phyloP scores from a whole-genome alignment of 768 basidiomycete genomes.

The Hericium coralloides region DNA sequence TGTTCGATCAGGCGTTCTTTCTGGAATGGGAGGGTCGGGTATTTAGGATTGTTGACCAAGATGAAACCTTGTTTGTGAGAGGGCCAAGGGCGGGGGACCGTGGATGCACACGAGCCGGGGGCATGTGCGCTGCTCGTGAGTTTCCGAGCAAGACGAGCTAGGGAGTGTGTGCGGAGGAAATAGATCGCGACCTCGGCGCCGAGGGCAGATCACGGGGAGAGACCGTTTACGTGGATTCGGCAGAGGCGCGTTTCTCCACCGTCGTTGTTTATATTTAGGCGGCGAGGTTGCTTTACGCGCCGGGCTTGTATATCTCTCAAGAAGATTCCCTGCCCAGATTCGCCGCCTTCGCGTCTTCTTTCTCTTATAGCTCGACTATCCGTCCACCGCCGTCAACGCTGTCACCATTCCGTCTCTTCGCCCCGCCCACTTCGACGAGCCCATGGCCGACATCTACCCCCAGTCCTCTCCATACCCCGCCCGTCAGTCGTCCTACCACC shows the following conservation, averaged over 20 bases:
- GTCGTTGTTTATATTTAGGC: slow-evolving; percentile 9
- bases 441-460: slow-evolving; percentile 18
- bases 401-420: slow-evolving; percentile 29
- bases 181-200: slow-evolving; percentile 29
- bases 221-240: slow-evolving; percentile 10
- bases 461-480: slow-evolving; percentile 9
- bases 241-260: slow-evolving; percentile 30
- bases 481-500: slow-evolving; percentile 5
- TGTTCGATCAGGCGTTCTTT: slow-evolving; percentile 15
- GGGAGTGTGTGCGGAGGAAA: background rate
- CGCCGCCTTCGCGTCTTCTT: slow-evolving; percentile 8
- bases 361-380: slow-evolving; percentile 8
- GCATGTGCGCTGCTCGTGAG: slow-evolving; percentile 13
- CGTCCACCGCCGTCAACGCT: background rate
- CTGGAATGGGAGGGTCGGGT: slow-evolving; percentile 25
- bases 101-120: slow-evolving; percentile 17
- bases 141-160: slow-evolving; percentile 19
- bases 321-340: slow-evolving; percentile 23
- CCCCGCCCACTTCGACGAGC: slow-evolving; percentile 32
- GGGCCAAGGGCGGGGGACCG: slow-evolving; percentile 19
- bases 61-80: slow-evolving; percentile 18
- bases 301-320: background rate
- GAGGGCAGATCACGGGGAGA: slow-evolving; percentile 22
- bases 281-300: too few relatives aligned
- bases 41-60: background rate